A percentile compares a stretch with the other conserved stretches of the same genome.
Evolutionary conservation across 2,329 filamentous ascomycete genomes (phyloP).

Genomic region (Fusarium palustre): DNA sequence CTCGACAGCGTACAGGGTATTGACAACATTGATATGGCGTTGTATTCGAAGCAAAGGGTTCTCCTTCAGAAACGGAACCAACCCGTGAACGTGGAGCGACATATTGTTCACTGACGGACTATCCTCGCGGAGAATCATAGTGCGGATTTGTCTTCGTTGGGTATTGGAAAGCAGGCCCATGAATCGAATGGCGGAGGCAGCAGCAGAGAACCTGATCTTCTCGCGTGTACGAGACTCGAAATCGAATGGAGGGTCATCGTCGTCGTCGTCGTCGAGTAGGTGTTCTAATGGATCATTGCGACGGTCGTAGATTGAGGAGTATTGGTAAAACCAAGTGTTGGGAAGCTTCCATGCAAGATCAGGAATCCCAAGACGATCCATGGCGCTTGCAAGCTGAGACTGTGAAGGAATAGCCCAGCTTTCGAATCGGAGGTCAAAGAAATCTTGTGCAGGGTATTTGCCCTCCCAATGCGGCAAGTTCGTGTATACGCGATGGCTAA

Average conservation of each 20-base stretch:
- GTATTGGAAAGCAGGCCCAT: neutral
- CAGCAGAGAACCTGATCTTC: conserved; percentile 23
- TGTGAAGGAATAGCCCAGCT: neutral
- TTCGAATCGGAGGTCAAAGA: neutral
- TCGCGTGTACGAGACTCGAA: neutral
- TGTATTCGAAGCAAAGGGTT: conserved; percentile 21
- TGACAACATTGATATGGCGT: conserved; percentile 7
- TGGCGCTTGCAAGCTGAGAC: fast-evolving
- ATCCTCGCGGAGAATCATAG: conserved; percentile 8
- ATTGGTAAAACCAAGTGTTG: neutral
- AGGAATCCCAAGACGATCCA: neutral
- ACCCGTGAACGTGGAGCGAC: neutral
- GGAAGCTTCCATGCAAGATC: neutral
- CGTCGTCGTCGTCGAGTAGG: no score
- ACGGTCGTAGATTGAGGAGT: no score
- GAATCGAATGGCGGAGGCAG: conserved; percentile 18
- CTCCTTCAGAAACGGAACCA: conserved; percentile 10
- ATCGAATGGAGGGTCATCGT: fast-evolving
- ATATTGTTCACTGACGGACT: neutral
- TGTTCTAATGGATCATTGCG: no score
- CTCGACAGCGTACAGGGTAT: no score
- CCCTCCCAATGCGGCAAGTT: neutral
- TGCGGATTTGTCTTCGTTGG: neutral
- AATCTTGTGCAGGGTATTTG: neutral
- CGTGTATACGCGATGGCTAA: fast-evolving